A percentile compares a stretch with the other conserved stretches of the same genome.
phyloP scores from a whole-genome alignment of 768 basidiomycete genomes.

The Suillus alpinus region DNA sequence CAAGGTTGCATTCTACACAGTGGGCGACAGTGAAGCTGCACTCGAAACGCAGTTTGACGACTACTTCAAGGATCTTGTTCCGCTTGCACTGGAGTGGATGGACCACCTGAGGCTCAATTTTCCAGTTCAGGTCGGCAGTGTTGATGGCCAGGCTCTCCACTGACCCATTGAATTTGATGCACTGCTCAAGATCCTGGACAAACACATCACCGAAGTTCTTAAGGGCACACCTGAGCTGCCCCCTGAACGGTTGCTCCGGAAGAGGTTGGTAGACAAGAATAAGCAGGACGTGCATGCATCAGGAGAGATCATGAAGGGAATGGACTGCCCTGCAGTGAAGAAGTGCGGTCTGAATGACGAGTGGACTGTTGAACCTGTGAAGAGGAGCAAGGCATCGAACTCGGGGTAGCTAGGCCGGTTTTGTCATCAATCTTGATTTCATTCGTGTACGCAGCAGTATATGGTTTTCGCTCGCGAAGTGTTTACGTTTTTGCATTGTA shows the following conservation, averaged over 20 bases:
- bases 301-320: neutral
- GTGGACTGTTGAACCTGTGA: neutral
- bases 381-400: neutral
- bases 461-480: neutral
- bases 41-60: neutral
- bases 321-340: neutral
- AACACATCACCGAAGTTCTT: neutral
- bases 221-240: neutral
- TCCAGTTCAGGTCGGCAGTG: neutral
- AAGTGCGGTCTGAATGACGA: neutral
- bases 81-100: neutral
- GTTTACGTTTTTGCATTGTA: neutral
- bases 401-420: neutral
- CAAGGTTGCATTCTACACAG: neutral
- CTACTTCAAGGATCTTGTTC: neutral
- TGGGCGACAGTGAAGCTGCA: neutral
- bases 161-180: neutral
- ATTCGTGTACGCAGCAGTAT: neutral
- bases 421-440: neutral
- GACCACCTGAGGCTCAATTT: neutral
- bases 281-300: neutral
- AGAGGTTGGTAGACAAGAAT: neutral
- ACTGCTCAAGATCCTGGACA: neutral
- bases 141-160: neutral
- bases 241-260: neutral